Conservation (phyloP, 176 grass and related monocot species). For the Triticum monococcum region DNA sequence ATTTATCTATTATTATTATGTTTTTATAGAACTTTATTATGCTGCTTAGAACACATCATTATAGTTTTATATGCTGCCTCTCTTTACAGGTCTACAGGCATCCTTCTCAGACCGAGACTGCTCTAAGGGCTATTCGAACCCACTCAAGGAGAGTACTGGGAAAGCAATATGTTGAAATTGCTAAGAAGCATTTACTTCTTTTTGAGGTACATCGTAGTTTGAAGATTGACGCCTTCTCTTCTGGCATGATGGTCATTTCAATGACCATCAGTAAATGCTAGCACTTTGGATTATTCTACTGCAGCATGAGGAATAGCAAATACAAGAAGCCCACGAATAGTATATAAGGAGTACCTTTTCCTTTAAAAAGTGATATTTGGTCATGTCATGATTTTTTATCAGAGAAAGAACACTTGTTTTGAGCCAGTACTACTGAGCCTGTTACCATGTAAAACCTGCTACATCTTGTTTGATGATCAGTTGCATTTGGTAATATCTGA, state of each 20-base stretch:
- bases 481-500: constrained; percentile 13
- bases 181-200: constrained; percentile 82
- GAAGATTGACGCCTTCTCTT: background rate
- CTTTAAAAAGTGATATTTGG: constrained; percentile 16
- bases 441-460: background rate
- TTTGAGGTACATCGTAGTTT: constrained; percentile 71
- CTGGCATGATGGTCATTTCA: background rate
- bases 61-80: constrained; percentile 10
- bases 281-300: background rate
- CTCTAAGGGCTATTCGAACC: constrained; percentile 65
- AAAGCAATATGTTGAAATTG: constrained; percentile 49
- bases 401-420: background rate
- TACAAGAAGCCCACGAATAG: background rate
- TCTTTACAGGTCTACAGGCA: constrained; percentile 67
- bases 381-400: background rate
- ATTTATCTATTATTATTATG: background rate
- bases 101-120: constrained; percentile 78
- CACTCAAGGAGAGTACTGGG: constrained; percentile 70
- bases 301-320: constrained; percentile 10
- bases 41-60: background rate
- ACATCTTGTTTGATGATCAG: background rate
- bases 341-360: background rate
- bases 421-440: background rate
- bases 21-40: constrained; percentile 4
- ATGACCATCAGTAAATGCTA: background rate